phyloP scores from a whole-genome alignment of 345 rosid genomes.

The Ricinus communis region DNA sequence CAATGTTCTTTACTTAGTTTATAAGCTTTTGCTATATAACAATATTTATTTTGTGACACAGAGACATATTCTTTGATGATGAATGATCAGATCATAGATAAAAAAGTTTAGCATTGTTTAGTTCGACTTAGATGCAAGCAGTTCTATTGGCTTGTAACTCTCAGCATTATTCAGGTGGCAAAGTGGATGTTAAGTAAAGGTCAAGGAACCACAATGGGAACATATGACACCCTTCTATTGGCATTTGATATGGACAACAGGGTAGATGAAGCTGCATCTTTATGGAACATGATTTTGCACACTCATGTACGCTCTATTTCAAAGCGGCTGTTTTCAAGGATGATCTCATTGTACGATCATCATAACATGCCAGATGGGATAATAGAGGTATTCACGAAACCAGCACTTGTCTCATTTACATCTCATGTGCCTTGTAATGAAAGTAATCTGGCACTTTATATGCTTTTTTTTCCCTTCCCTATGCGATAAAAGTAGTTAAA shows the following conservation, averaged over 20 bases:
- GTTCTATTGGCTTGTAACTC: slow-evolving; percentile 9
- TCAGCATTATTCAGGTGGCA: slow-evolving; percentile 53
- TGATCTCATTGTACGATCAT: slow-evolving; percentile 80
- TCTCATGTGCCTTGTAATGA: background rate
- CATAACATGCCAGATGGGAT: slow-evolving; percentile 64
- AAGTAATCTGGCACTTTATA: background rate
- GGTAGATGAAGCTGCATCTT: slow-evolving; percentile 69
- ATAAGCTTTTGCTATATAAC: background rate
- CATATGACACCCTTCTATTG: slow-evolving; percentile 68
- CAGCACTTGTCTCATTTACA: background rate
- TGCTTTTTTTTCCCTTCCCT: background rate
- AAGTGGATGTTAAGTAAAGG: slow-evolving; percentile 98
- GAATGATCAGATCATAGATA: no score
- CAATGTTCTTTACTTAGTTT: background rate
- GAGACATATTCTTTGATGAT: background rate
- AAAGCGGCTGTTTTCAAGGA: slow-evolving; percentile 71
- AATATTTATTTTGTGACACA: background rate
- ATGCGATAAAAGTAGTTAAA: background rate
- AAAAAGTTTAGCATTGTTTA: background rate
- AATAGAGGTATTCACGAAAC: slow-evolving; percentile 51
- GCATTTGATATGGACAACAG: slow-evolving; percentile 86
- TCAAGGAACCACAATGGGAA: slow-evolving; percentile 87
- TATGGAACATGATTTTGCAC: slow-evolving; percentile 87
- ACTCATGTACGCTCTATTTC: slow-evolving; percentile 76
- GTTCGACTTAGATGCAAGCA: background rate